phyloP scores from a whole-genome alignment of 148 eudicot genomes.

The Silene conica region DNA sequence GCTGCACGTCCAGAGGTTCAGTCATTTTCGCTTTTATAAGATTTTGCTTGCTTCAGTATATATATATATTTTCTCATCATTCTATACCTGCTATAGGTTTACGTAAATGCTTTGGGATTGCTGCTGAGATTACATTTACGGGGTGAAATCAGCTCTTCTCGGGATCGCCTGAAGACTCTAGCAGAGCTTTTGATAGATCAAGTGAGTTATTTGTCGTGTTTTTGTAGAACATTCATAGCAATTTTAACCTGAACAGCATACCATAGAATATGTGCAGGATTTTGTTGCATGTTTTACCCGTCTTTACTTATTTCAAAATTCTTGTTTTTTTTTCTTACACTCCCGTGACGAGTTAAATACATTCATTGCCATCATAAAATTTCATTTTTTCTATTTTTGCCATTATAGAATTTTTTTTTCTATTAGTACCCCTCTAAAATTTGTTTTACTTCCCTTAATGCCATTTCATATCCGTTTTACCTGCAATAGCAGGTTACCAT shows the following conservation, averaged over 20 bases:
- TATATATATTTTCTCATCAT: neutral
- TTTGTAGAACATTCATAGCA: too few relatives aligned
- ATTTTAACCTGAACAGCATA: neutral
- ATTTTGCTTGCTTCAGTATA: neutral
- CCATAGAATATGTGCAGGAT: neutral
- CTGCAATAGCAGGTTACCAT: too few relatives aligned
- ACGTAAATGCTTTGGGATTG: conserved; percentile 71
- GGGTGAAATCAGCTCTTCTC: conserved; percentile 44
- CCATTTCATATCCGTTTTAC: too few relatives aligned
- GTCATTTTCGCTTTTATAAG: neutral
- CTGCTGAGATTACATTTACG: conserved; percentile 60
- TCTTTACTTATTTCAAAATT: too few relatives aligned
- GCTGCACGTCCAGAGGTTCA: conserved; percentile 57
- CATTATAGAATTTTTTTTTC: too few relatives aligned
- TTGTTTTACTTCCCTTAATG: too few relatives aligned
- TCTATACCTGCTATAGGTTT: conserved; percentile 45
- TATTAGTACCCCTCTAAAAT: too few relatives aligned
- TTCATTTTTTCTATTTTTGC: too few relatives aligned
- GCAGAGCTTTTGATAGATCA: conserved; percentile 51
- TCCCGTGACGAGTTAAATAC: too few relatives aligned
- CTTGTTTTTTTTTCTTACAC: too few relatives aligned
- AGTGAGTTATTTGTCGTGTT: conserved; percentile 38
- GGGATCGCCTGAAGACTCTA: conserved; percentile 53
- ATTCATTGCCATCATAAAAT: too few relatives aligned
- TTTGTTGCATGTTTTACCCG: too few relatives aligned